A percentile compares a stretch with the other conserved stretches of the same genome.
Evolutionary conservation across 805 yeast genomes (phyloP).

Genomic region (Candida sanyiensis): DNA sequence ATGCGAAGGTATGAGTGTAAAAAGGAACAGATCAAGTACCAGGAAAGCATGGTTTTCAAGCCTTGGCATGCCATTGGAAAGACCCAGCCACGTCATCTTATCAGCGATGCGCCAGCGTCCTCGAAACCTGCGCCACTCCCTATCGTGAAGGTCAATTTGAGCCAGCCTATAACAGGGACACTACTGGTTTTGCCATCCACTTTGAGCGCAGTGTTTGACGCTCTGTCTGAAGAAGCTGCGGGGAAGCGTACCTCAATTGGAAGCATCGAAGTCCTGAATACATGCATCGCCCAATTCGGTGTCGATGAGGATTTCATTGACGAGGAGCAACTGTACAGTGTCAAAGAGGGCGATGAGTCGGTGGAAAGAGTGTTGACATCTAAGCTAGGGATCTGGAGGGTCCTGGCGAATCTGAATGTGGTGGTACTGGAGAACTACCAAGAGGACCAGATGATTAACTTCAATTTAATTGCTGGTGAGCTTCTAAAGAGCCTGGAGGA

Average conservation of each 20-base stretch:
- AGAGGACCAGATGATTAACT: conserved; percentile 30
- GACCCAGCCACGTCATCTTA: conserved; percentile 9
- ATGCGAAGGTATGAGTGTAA: no score
- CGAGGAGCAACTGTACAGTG: conserved; percentile 45
- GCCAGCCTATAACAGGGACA: background rate
- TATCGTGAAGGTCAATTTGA: background rate
- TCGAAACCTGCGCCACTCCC: conserved; percentile 2
- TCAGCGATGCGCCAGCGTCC: conserved; percentile 6
- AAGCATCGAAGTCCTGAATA: conserved; percentile 4
- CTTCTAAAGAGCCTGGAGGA: conserved; percentile 13
- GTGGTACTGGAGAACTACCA: conserved; percentile 17
- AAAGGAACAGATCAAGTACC: background rate
- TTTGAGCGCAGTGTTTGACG: conserved; percentile 3
- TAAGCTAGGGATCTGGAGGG: conserved; percentile 13
- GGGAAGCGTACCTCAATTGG: background rate
- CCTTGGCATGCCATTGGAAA: conserved; percentile 11
- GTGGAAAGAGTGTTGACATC: conserved; percentile 6
- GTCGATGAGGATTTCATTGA: conserved; percentile 34
- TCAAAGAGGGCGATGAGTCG: conserved; percentile 6
- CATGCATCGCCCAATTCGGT: conserved; percentile 1
- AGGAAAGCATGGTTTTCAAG: conserved; percentile 6
- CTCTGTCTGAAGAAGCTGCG: conserved; percentile 1
- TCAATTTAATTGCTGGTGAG: conserved; percentile 26
- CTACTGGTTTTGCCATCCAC: conserved; percentile 7
- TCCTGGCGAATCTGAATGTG: conserved; percentile 13